Base-by-base conservation (phyloP, 73 alveolate species). In the Blepharisma stoltei region DNA sequence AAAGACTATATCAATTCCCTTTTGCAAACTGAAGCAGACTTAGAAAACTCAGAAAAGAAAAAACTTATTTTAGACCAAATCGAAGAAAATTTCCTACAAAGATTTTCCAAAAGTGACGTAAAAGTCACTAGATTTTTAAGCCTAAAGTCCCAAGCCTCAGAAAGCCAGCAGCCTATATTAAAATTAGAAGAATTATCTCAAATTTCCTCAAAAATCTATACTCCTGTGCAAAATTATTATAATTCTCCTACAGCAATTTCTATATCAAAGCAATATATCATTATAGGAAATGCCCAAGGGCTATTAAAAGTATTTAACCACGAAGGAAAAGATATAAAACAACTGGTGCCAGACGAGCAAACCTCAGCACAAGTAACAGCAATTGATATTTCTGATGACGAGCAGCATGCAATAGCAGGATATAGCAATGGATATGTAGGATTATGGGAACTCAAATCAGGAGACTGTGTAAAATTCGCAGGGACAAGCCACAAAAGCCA, bases 361-460 rank as follows among this genome's bases (percentile, higher is more conserved):
- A 20, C 37, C 38, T 25, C 27, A 37, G 79, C 54, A 38, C 11
- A 20, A 9, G 79, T 44, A 9, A 43, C 60, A 14, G 11, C 46
- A 1, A 43, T 69, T n/a, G 79, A 44, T 69, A 25, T 69, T 44
- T 46, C 55, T 38, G 67, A 38, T 69, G 79, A 69, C 4, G 79
- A 46, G 27, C 55, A 38, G n/a, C 45, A 20, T 18, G 55, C 6
- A 18, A 53, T 53, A 1, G 65, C 67, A 7, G 79, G 79, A 0
- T 69, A 69, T 25, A 9, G 27, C 38, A 43, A 43, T 37, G 79
- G 79, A 44, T 20, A 38, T 9, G 25, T 69, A 8, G 23, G 32
- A n/a, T 20, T 69, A 1, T 69, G 79, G 79, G 79, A 69, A 9
- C n/a, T 69, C 6, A 25, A 43, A 38, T 5, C 79, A 37, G 79